These are phyloP conservation scores for Hypoxylon sp. DNA, from an alignment of 2,329 filamentous ascomycete species.

Conservation along the genomic window DNA sequence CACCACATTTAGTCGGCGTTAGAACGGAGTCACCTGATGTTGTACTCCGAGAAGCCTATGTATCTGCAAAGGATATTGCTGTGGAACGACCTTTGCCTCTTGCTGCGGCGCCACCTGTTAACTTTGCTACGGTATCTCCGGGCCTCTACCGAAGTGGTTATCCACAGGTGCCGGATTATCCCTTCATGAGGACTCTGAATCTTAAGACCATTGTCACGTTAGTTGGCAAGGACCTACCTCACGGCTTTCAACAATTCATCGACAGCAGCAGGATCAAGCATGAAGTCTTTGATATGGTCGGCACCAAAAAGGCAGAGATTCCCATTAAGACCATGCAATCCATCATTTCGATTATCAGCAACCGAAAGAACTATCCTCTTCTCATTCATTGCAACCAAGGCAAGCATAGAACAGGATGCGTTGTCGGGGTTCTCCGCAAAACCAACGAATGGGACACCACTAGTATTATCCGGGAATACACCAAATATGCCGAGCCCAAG, in stretches of 20 bases:
- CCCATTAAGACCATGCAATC: slow-evolving; percentile 76
- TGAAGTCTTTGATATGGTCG: slow-evolving; percentile 81
- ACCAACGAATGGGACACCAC: slow-evolving; percentile 76
- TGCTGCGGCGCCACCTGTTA: slow-evolving; percentile 64
- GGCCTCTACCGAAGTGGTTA: slow-evolving; percentile 88
- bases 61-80: slow-evolving; percentile 40
- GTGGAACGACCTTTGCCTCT: slow-evolving; percentile 35
- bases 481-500: slow-evolving; percentile 73
- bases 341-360: slow-evolving; percentile 79
- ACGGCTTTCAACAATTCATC: slow-evolving; percentile 74
- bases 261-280: slow-evolving; percentile 77
- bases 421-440: slow-evolving; percentile 85
- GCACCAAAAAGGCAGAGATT: slow-evolving; percentile 88
- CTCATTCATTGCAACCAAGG: slow-evolving; percentile 95
- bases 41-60: slow-evolving; percentile 30
- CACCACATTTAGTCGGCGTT: slow-evolving; percentile 10
- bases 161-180: slow-evolving; percentile 78
- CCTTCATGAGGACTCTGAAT: slow-evolving; percentile 75
- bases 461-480: slow-evolving; percentile 80
- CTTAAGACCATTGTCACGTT: slow-evolving; percentile 85
- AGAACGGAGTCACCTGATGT: slow-evolving; percentile 34
- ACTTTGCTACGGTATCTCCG: slow-evolving; percentile 82
- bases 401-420: slow-evolving; percentile 91
- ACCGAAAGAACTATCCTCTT: slow-evolving; percentile 82
- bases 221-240: slow-evolving; percentile 72